Base-by-base conservation (phyloP, 2,329 filamentous ascomycete genomes). In the Ceratocystis variospora region DNA sequence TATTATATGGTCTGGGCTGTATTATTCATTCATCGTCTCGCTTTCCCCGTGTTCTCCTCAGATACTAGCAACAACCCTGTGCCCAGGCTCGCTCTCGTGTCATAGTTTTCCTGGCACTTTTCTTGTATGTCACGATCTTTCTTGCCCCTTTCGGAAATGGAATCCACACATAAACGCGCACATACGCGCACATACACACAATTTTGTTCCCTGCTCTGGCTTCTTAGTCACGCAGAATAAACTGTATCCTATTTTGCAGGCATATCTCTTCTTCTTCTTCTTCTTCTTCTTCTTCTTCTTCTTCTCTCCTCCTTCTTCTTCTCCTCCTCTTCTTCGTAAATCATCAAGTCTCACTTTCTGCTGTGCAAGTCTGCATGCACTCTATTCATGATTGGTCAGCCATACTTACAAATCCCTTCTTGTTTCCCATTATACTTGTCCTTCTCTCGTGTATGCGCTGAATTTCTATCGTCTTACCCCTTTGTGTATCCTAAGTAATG, bases 321-420 rank as follows among this genome's bases (percentile, higher is more conserved):
- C 41, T 17, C 5, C 45, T 2, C 17, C 45, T 48, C 45, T 19
- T 22, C 17, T 48, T 5, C n/a, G 37, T 41, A 5, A 41, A 41
- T 10, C n/a, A 22, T 48, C 46, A 48, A 48, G 46, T 48, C 46
- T 48, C 46, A 19, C n/a, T 10, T 17, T n/a, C 17, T n/a, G 45
- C n/a, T 22, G 46, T 48, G 46, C 46, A 48, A 48, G 46, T 25
- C 50, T 55, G 50, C 50, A 55, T 55, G 50, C 50, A 55, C 50
- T 55, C 50, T 28, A 41, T 48, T 48, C 46, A 6, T 48, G 19
- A 5, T 22, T 48, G 19, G 17, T 22, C 46, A 55, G 22, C 15
- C 25, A 28, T 25, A 55, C 6, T 15, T 41, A 3, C 50, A 15
- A 6, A 17, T 31, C 25, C 15, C 50, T 28, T 25, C 12, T 55